Evolutionary conservation across 2,329 filamentous ascomycete genomes (phyloP), one percentile per base, ranked within the genome.

Genomic region (Colletotrichum sp.): DNA sequence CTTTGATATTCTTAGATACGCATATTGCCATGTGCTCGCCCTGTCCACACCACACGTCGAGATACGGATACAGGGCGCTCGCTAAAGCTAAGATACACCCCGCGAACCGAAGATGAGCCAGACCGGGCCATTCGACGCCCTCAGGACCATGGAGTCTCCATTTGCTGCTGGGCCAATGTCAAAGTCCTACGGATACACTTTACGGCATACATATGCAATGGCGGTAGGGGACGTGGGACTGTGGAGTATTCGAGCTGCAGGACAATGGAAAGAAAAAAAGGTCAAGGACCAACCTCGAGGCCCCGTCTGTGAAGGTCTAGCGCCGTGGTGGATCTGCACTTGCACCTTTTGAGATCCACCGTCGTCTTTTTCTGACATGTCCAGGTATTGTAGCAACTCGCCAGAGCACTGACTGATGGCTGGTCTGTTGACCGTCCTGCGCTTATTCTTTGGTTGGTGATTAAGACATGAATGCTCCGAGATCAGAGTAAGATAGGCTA

Each of bases 271-370:
- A 15, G 56, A 48, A 32, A 24, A 34, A 60, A 60, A 67, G 70
- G 72, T 69, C 68, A 66, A 71, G 72, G 36, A 55, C 68, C 68
- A 38, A 32, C 18, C 28, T 48, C 43, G n/a, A 70, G 16, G 28
- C 43, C 26, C 21, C 28, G 30, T 38, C 43, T 48, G 43, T 12
- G 43, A 48, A 48, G 71, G 34, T 30, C 66, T 73, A 72, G 73
- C 69, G 73, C 30, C 56, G 34, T 43, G 21, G 73, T 73, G 69
- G 69, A 68, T 68, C 62, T 64, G 34, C 56, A 64, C 70, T 75
- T 69, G 70, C 69, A 68, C 73, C n/a, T 36, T 65, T 65, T 60
- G 64, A 65, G 73, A 52, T 69, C 58, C 43, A 71, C 58, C 64
- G 28, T 72, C 43, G 32, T 30, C 24, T 28, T n/a, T 62, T 73